A percentile compares a stretch with the other conserved stretches of the same genome.
Evolutionary conservation across 768 basidiomycete species (phyloP).

Genomic region (Rhodotorula sphaerocarpa): DNA sequence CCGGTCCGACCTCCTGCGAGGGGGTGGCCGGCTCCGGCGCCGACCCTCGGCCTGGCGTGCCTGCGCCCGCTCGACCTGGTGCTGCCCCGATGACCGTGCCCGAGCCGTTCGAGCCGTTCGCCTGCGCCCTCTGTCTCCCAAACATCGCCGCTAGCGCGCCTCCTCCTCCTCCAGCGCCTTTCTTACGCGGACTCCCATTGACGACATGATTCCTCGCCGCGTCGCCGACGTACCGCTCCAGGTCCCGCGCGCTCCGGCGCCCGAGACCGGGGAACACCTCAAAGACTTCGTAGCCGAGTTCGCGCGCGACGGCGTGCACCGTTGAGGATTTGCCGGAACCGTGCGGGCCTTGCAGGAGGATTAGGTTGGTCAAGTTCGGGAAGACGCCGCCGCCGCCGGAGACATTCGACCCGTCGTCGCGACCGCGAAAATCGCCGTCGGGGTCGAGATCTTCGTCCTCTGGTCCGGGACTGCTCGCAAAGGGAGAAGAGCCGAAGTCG

Average conservation of each 20-base stretch:
- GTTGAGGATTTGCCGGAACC: conserved; percentile 87
- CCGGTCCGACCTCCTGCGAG: conserved; percentile 42
- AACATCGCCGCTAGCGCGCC: conserved; percentile 22
- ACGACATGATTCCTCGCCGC: conserved; percentile 89
- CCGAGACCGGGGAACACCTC: conserved; percentile 95
- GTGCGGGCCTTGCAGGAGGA: conserved; percentile 70
- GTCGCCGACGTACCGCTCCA: conserved; percentile 76
- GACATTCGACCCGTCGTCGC: conserved; percentile 18
- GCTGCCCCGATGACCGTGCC: neutral
- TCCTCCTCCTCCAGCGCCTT: conserved; percentile 1
- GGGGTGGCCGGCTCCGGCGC: too few species aligned
- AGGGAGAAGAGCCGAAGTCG: conserved; percentile 45
- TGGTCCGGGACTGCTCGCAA: too few species aligned
- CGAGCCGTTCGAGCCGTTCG: neutral
- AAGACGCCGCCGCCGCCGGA: conserved; percentile 20
- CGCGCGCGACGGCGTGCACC: conserved; percentile 85
- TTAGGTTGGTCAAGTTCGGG: conserved; percentile 64
- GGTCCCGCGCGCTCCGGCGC: conserved; percentile 67
- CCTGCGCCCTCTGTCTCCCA: neutral
- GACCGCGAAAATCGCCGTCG: conserved; percentile 43
- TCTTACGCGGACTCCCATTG: conserved; percentile 19
- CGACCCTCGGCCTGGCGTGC: too few species aligned
- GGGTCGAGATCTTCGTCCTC: neutral
- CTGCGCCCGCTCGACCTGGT: neutral
- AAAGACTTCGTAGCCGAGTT: conserved; percentile 91